A percentile compares a stretch with the other conserved stretches of the same genome.
phyloP scores from a whole-genome alignment of 768 basidiomycete species.

The Leucocoprinus sp. region DNA sequence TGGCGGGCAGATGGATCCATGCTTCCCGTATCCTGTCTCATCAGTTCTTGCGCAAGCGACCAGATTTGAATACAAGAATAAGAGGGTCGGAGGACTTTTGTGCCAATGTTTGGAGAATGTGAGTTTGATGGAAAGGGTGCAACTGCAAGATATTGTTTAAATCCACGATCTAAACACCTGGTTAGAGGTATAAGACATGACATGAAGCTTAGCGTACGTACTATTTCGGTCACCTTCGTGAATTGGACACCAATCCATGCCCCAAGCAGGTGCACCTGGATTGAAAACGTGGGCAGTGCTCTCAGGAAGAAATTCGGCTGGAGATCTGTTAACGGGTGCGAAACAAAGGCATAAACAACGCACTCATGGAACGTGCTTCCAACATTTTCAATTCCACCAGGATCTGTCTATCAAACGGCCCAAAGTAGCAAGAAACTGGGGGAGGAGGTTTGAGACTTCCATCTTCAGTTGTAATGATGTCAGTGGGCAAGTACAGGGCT shows the following conservation, averaged over 20 bases:
- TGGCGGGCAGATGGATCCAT: too few relatives aligned
- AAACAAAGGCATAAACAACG: constrained; percentile 15
- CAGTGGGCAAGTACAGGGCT: constrained; percentile 50
- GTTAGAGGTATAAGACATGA: neutral
- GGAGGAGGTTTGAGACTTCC: constrained; percentile 44
- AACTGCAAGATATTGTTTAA: constrained; percentile 79
- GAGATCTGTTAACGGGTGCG: constrained; percentile 4
- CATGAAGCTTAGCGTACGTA: too few relatives aligned
- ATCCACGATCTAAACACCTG: constrained; percentile 34
- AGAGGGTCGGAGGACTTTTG: constrained; percentile 43
- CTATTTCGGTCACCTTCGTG: constrained; percentile 47
- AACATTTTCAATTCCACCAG: constrained; percentile 45
- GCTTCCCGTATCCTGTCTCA: neutral
- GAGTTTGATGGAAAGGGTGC: constrained; percentile 60
- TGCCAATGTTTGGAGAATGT: constrained; percentile 60
- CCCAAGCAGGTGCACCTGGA: constrained; percentile 87
- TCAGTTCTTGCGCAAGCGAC: constrained; percentile 31
- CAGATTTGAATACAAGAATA: constrained; percentile 83
- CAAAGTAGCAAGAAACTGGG: constrained; percentile 54
- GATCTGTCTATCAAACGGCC: constrained; percentile 49
- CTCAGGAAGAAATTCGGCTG: constrained; percentile 54
- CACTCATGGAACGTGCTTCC: constrained; percentile 51
- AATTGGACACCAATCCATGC: constrained; percentile 89
- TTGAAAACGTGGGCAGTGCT: constrained; percentile 69
- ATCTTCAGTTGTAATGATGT: constrained; percentile 39